Conservation (phyloP, 192 early-diverging fungal species). For the Coemansia sp. region DNA sequence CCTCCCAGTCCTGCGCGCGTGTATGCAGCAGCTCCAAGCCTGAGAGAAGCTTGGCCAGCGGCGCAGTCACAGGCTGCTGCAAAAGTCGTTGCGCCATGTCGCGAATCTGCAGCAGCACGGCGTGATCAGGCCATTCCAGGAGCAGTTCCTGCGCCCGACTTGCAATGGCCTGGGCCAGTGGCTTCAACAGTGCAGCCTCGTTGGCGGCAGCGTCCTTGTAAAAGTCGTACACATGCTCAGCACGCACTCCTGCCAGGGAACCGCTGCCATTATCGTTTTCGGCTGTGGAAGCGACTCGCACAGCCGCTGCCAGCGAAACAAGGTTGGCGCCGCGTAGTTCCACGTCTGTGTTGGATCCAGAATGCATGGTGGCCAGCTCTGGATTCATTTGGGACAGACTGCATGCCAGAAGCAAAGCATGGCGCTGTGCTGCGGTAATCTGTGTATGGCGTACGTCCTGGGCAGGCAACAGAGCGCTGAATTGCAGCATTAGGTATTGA, state of each 20-base stretch:
- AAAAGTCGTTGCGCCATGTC: slow-evolving; percentile 59
- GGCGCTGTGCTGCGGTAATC: slow-evolving; percentile 26
- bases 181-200: slow-evolving; percentile 66
- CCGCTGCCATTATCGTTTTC: neutral
- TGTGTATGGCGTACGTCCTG: slow-evolving; percentile 17
- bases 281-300: neutral
- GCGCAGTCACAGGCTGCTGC: slow-evolving; percentile 69
- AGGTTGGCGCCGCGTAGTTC: slow-evolving; percentile 40
- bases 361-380: slow-evolving; percentile 14
- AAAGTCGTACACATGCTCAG: slow-evolving; percentile 74
- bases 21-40: slow-evolving; percentile 85
- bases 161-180: slow-evolving; percentile 64
- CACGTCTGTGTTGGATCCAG: slow-evolving; percentile 4
- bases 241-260: slow-evolving; percentile 17
- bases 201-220: slow-evolving; percentile 79
- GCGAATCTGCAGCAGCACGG: slow-evolving; percentile 76
- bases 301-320: slow-evolving; percentile 29
- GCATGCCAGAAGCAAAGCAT: slow-evolving; percentile 29
- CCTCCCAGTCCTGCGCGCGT: slow-evolving; percentile 93
- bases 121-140: slow-evolving; percentile 88
- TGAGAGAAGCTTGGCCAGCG: slow-evolving; percentile 86
- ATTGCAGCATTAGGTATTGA: slow-evolving; percentile 57
- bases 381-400: slow-evolving; percentile 14
- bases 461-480: slow-evolving; percentile 8
- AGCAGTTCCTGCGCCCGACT: slow-evolving; percentile 62